Percentiles rank a stretch among this genome's conserved stretches.
Evolutionary conservation across 139 green algal genomes (phyloP).

Genomic region (Coelastrella sp.): DNA sequence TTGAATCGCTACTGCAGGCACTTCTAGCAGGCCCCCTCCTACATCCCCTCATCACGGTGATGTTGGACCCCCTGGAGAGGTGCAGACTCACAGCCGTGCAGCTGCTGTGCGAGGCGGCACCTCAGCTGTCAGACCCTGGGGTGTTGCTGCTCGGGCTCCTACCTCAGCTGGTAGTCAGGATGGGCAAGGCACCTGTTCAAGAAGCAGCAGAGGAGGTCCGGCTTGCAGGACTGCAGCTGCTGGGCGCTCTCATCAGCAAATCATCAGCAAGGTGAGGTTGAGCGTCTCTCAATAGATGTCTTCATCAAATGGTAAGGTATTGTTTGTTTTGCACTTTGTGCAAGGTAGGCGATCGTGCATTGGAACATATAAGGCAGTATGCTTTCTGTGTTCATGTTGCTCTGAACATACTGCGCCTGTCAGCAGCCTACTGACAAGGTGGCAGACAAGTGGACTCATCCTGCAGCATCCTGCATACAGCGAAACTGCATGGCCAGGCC

Average conservation of each 20-base stretch:
- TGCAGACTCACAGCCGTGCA: slow-evolving; percentile 52
- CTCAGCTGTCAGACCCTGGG: slow-evolving; percentile 48
- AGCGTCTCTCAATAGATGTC: neutral
- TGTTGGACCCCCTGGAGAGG: slow-evolving; percentile 71
- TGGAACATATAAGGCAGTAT: no score
- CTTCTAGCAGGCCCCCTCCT: slow-evolving; percentile 68
- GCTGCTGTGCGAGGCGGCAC: slow-evolving; percentile 55
- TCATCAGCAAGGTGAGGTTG: neutral
- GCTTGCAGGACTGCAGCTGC: slow-evolving; percentile 52
- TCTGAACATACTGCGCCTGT: no score
- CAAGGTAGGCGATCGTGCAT: no score
- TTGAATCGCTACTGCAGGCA: slow-evolving; percentile 39
- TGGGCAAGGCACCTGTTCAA: slow-evolving; percentile 68
- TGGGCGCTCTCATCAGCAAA: slow-evolving; percentile 29
- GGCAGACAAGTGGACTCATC: no score
- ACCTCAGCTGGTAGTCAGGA: slow-evolving; percentile 62
- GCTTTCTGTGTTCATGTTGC: no score
- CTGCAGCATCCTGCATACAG: no score
- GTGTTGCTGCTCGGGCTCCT: slow-evolving; percentile 67
- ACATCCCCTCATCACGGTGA: slow-evolving; percentile 59
- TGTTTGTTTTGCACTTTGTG: no score
- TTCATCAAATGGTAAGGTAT: no score
- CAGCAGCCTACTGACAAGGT: no score
- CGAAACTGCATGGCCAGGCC: no score
- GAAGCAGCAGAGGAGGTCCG: slow-evolving; percentile 77